Evolutionary conservation across 2,329 filamentous ascomycete species (phyloP), one percentile per base, ranked within the genome.

Genomic region (Zymoseptoria passerinii): DNA sequence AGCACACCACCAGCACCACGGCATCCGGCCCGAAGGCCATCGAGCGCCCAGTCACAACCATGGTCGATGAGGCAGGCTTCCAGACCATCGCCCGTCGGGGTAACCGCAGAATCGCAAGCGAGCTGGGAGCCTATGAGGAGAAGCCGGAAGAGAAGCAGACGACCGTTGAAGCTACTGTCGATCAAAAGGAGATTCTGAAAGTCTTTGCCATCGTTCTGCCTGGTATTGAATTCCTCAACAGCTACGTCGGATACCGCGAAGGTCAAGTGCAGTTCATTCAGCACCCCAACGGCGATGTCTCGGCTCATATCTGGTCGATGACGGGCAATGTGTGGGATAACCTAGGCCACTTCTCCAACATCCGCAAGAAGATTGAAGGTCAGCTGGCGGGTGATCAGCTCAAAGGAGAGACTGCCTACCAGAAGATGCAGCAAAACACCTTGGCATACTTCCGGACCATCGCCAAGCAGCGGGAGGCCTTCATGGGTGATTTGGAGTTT

Each of bases 231-330:
- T 73, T 68, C 58, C 70, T 79, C 23, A 67, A 69, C 4, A 56
- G 64, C 20, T 68, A 61, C 23, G 55, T 60, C 16, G 74, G 74
- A 27, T 59, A 60, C 19, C 68, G 70, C 28, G 69, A 78, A 53
- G 76, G 76, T 8, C 72, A 78, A 58, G 67, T 79, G 18, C 69
- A 74, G 13, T 79, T 78, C 66, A 73, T 77, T 29, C 72, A 75
- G 53, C 76, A 80, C 61, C 76, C 76, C 0, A 79, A 78, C 58
- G 72, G 75, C 52, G 76, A 79, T 57, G 70, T 79, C 4, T 74
- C 75, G 27, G 77, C 77, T 1, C 77, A 79, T 55, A 74, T 77
- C 59, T 80, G 77, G 77, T 75, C 73, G 6, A 58, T 59, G 0
- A 55, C 58, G 0, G 67, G 72, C 2, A 77, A 70, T 51, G 67